phyloP scores from a whole-genome alignment of 257 asterid genomes.

The Primulina eburnea region DNA sequence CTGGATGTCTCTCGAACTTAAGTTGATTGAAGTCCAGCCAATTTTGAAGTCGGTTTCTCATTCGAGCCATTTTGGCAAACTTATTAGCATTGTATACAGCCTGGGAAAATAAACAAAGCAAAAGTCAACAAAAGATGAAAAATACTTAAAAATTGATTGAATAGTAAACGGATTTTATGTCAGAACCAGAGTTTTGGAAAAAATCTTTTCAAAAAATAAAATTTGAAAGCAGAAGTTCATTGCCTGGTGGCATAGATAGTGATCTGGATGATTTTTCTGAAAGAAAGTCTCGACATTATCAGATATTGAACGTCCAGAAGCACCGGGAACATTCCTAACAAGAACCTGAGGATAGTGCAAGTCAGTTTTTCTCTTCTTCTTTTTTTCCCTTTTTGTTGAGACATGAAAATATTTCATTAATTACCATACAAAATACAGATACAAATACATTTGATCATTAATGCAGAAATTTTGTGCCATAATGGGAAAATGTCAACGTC shows the following conservation, averaged over 20 bases:
- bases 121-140: background rate
- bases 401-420: no score
- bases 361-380: background rate
- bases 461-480: background rate
- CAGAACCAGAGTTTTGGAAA: slow-evolving; percentile 1
- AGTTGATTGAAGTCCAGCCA: slow-evolving; percentile 87
- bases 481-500: background rate
- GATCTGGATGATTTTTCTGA: slow-evolving; percentile 73
- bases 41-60: slow-evolving; percentile 65
- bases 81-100: slow-evolving; percentile 76
- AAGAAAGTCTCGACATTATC: slow-evolving; percentile 70
- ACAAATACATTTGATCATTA: background rate
- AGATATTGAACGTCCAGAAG: slow-evolving; percentile 58
- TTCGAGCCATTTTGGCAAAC: slow-evolving; percentile 62
- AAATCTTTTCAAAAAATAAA: background rate
- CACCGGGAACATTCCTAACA: slow-evolving; percentile 79
- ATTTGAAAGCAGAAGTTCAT: slow-evolving; percentile 12
- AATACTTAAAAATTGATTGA: background rate
- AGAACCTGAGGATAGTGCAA: slow-evolving; percentile 60
- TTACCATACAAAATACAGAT: background rate
- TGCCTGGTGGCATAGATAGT: slow-evolving; percentile 96
- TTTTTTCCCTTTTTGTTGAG: background rate
- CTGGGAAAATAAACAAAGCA: slow-evolving; percentile 37
- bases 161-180: background rate
- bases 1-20: slow-evolving; percentile 73